Evolutionary conservation across 345 rosid genomes (phyloP).

Genomic region (Populus alba): DNA sequence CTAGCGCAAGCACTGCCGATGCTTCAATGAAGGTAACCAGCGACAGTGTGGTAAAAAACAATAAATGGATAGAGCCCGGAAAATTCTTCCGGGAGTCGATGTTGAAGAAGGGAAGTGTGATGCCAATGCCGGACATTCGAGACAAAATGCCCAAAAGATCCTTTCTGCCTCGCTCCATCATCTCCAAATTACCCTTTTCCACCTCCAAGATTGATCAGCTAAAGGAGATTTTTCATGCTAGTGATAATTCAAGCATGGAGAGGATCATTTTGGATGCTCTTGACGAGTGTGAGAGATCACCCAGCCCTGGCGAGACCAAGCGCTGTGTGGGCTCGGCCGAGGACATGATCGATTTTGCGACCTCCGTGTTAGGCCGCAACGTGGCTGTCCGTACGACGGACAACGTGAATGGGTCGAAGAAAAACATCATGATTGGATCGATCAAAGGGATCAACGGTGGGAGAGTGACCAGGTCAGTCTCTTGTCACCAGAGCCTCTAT

Average conservation of each 20-base stretch:
- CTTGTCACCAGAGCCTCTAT: conserved; percentile 84
- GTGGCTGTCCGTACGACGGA: conserved; percentile 61
- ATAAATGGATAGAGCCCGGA: conserved; percentile 75
- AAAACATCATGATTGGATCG: conserved; percentile 50
- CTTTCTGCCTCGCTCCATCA: conserved; percentile 72
- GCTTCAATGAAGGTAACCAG: conserved; percentile 9
- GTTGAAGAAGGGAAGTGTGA: conserved; percentile 58
- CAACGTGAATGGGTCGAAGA: conserved; percentile 51
- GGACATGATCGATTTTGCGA: conserved; percentile 84
- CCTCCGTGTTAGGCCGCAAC: conserved; percentile 57
- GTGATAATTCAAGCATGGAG: conserved; percentile 61
- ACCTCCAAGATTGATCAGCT: conserved; percentile 31
- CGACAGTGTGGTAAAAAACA: conserved; percentile 42
- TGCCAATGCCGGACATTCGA: conserved; percentile 82
- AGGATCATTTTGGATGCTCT: conserved; percentile 48
- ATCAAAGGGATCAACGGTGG: conserved; percentile 69
- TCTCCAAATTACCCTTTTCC: conserved; percentile 61
- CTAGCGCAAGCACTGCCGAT: neutral
- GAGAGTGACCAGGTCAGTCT: conserved; percentile 61
- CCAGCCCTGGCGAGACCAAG: conserved; percentile 76
- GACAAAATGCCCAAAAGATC: conserved; percentile 94
- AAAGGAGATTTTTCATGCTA: conserved; percentile 47
- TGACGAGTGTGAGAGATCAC: conserved; percentile 62
- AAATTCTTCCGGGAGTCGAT: conserved; percentile 72
- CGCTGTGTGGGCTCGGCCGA: conserved; percentile 81